Evolutionary conservation across 2,329 filamentous ascomycete genomes (phyloP), one percentile per base, ranked within the genome.

Genomic region (Fusarium guadeloupense): DNA sequence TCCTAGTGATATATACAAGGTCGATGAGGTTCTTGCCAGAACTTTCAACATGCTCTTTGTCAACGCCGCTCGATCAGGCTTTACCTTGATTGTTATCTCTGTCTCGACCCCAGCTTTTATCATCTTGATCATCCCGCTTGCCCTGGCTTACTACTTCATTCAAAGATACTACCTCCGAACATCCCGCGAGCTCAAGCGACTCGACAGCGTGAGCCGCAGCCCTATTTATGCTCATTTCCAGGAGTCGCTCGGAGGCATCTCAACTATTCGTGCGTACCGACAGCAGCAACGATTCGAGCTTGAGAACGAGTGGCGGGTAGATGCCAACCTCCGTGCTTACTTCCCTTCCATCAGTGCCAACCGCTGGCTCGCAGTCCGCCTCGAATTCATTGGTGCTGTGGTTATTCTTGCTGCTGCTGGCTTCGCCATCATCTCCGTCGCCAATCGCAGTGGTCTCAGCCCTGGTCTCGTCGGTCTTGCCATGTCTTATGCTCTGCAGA

Each of bases 171-270:
- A 99, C 76, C 85, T 99, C 42, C 87, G 93, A 61, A 97, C 95
- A 13, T 99, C 95, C 55, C 90, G 96, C 62, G 96, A 99, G 79
- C 84, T 99, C 64, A 99, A 99, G 82, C 86, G 95, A 64, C 83
- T 99, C 55, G 95, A 99, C 77, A 97, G 93, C 74, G 90, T 98
- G 67, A 97, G 90, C 74, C 89, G 93, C 69, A 97, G 93, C 75
- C 96, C 96, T 21, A 96, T 99, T 69, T 99, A 93, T 75, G 95
- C 95, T 7, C 96, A 99, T 76, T 99, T 99, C 80, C 95, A 99
- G 74, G 96, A 99, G 78, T 96, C 93, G 2, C 85, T 99, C 9
- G 94, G 92, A 59, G 95, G 95, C 37, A 90, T 97, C 72, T 92
- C 91, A 57, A 99, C 95, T 10, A 98, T 99, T 71, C 90, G 96